phyloP scores from a whole-genome alignment of 1,284 basidiomycete genomes.

The Austropuccinia psidii region DNA sequence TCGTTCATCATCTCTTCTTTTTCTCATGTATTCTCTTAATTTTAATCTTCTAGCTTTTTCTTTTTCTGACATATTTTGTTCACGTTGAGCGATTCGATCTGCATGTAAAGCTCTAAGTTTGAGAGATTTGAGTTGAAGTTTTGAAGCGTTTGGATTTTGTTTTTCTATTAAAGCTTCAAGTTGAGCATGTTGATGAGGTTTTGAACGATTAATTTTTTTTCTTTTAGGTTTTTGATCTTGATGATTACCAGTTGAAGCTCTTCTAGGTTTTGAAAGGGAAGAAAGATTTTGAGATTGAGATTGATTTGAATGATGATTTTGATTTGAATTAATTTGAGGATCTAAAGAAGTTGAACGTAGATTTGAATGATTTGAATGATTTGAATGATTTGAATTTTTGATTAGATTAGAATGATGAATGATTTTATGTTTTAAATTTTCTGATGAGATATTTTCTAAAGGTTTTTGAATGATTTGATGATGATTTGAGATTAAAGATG shows the following conservation, averaged over 20 bases:
- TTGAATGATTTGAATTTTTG: too few species aligned
- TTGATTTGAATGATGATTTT: too few species aligned
- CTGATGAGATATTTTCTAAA: too few species aligned
- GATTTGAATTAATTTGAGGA: too few species aligned
- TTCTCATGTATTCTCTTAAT: slow-evolving; percentile 29
- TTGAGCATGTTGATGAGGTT: neutral
- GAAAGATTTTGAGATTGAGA: too few species aligned
- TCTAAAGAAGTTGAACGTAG: too few species aligned
- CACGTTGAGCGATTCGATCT: slow-evolving; percentile 20
- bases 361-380: too few species aligned
- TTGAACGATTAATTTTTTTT: neutral
- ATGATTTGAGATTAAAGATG: too few species aligned
- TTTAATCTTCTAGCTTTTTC: slow-evolving; percentile 22
- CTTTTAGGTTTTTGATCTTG: neutral
- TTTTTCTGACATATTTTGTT: slow-evolving; percentile 31
- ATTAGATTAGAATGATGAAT: too few species aligned
- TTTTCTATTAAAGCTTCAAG: slow-evolving; percentile 21
- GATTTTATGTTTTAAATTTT: too few species aligned
- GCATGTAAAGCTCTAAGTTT: slow-evolving; percentile 29
- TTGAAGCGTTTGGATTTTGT: slow-evolving; percentile 13
- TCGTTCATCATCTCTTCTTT: slow-evolving; percentile 27
- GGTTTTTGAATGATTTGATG: too few species aligned
- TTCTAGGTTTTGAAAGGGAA: neutral
- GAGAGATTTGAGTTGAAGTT: slow-evolving; percentile 25
- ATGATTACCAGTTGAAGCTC: neutral